A percentile compares a stretch with the other conserved stretches of the same genome.
Evolutionary conservation across 495 filamentous ascomycete species (phyloP).

Genomic region (Tuber calosporum): DNA sequence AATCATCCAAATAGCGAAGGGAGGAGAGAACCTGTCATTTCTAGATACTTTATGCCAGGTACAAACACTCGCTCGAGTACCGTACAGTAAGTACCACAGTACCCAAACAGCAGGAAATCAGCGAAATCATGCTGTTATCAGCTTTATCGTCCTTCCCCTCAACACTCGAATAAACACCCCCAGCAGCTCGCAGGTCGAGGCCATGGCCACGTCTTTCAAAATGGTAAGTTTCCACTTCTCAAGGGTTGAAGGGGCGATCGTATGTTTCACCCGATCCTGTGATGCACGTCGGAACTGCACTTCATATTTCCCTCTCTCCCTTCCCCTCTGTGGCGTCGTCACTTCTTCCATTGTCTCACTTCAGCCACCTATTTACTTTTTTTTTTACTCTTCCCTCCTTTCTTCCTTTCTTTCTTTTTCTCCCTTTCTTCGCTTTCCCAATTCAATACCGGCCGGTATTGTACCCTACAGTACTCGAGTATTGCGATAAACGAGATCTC

Average conservation of each 20-base stretch:
- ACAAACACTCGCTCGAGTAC: no score
- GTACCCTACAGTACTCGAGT: no score
- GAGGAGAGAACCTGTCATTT: no score
- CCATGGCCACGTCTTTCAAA: not conserved
- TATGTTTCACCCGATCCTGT: not conserved
- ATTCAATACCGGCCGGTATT: no score
- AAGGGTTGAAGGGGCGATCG: not conserved
- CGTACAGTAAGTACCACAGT: not conserved
- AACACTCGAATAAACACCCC: not conserved
- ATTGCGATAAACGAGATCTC: not conserved
- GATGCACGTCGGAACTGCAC: constrained; percentile 2
- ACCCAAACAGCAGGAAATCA: not conserved
- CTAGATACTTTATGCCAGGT: no score
- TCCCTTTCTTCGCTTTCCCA: not conserved
- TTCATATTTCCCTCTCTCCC: not conserved
- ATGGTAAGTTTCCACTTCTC: not conserved
- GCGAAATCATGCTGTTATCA: not conserved
- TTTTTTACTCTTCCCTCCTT: not conserved
- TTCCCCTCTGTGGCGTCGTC: not conserved
- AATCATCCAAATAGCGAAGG: no score
- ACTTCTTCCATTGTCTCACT: not conserved
- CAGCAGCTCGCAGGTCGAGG: not conserved
- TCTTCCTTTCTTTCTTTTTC: no score
- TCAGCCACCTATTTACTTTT: not conserved
- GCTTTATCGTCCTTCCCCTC: not conserved